Base-by-base conservation (phyloP, 23 red algal species). In the Porphyridium purpureum region DNA sequence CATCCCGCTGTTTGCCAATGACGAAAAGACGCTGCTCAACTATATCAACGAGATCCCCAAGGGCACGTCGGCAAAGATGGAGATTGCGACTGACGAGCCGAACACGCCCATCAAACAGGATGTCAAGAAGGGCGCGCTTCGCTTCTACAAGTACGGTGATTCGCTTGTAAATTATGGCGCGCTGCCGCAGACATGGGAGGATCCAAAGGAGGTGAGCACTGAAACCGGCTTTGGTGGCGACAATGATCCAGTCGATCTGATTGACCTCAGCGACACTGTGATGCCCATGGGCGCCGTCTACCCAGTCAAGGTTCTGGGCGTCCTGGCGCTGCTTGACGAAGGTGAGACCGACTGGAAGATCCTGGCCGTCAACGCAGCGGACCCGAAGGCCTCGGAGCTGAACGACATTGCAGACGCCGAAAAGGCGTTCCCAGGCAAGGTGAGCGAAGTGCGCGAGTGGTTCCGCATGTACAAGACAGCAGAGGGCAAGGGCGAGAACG, bases 391-490 rank as follows among this genome's bases (percentile, higher is more conserved):
- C 1, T 24, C 15, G 1, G 46, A 52, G 31, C 53, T 98, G 9
- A 82, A 74, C 32, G 49, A 68, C 24, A 66, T 98, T 35, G 73
- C 35, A 21, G 90, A 98, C 68, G 55, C 77, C 28, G 81, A 98
- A 51, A 22, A 22, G 21, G 32, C 67, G 26, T 74, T 76, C 49
- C 90, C 90, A 17, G 80, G 80, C 6, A 61, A 60, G 9, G 70
- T 98, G 5, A 52, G 75, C 7, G 30, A 80, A 25, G 72, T 98
- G 0, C 52, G 76, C 23, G 90, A 98, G 21, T 98, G 90, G 90
- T 98, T 98, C 64, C 51, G 90, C 27, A 35, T 98, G 47, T 98
- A 98, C 62, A 98, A 98, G 54, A 98, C 90, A 14, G 90, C 90
- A 1, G 90, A 98, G 47, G 90, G 90, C 31, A 98, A 98, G 66